Conservation (phyloP, 495 filamentous ascomycete genomes). For the Penicillium cosmopolitanum region DNA sequence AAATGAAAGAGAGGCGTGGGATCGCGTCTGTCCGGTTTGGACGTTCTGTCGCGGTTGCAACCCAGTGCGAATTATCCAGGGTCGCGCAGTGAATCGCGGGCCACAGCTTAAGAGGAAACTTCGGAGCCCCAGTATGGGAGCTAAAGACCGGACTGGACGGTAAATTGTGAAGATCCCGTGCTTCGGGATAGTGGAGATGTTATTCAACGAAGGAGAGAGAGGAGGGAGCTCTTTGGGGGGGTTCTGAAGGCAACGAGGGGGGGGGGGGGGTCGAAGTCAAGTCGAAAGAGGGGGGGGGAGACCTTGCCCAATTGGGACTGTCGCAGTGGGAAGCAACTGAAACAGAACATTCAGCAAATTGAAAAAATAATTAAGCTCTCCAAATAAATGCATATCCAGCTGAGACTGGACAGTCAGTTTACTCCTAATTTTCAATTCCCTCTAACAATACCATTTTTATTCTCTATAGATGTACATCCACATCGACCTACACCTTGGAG, state of each 20-base stretch:
- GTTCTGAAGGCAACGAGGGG: background rate
- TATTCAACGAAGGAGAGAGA: background rate
- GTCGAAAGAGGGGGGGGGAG: constrained; percentile 17
- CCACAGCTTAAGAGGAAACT: constrained; percentile 37
- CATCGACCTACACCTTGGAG: no score
- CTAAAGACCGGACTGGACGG: constrained; percentile 24
- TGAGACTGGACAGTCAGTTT: no score
- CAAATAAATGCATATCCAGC: no score
- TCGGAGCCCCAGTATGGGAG: constrained; percentile 34
- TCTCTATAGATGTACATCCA: no score
- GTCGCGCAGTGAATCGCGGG: constrained; percentile 29
- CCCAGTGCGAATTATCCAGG: constrained; percentile 15
- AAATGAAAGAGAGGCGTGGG: background rate
- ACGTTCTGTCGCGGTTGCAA: constrained; percentile 7
- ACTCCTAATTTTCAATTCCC: no score
- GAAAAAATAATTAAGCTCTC: background rate
- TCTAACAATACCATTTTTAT: no score
- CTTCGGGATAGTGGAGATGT: background rate
- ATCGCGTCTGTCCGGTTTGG: constrained; percentile 5
- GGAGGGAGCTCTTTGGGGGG: background rate
- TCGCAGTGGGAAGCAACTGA: background rate
- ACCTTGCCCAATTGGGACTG: constrained; percentile 24
- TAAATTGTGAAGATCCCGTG: constrained; percentile 21
- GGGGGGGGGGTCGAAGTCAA: constrained; percentile 9
- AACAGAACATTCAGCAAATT: background rate